Evolutionary conservation across 345 rosid species (phyloP).

Genomic region (Diplotaxis tenuifolia): DNA sequence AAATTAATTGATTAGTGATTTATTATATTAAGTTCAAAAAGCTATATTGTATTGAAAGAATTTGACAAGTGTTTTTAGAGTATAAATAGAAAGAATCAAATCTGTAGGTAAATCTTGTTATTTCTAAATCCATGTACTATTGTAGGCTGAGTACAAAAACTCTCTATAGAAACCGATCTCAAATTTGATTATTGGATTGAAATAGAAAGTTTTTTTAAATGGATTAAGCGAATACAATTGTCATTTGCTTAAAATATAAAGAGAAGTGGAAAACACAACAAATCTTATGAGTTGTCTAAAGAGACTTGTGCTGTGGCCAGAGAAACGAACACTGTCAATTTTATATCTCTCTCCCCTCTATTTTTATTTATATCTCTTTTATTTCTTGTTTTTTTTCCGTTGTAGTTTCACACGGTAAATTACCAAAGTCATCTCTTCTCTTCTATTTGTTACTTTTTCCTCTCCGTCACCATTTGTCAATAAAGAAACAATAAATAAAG

Average conservation of each 20-base stretch:
- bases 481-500: conserved; percentile 10
- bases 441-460: not conserved
- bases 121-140: not conserved
- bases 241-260: conserved; percentile 27
- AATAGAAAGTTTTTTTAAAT: not conserved
- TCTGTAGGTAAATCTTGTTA: not conserved
- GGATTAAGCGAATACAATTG: not conserved
- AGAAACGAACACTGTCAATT: conserved; percentile 31
- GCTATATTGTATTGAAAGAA: not conserved
- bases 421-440: conserved; percentile 20
- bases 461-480: conserved; percentile 16
- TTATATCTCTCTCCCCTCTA: not conserved
- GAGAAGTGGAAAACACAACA: conserved; percentile 1
- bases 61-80: not conserved
- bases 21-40: not conserved
- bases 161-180: not conserved
- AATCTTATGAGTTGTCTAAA: conserved; percentile 36
- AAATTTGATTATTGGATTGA: not conserved
- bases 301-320: conserved; percentile 34
- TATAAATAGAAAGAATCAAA: not conserved
- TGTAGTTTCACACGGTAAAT: conserved; percentile 19
- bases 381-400: conserved; percentile 34
- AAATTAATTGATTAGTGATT: not conserved
- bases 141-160: not conserved
- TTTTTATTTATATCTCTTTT: conserved; percentile 13